These are phyloP conservation scores for Colletotrichum sp. DNA, from an alignment of 2,329 filamentous ascomycete species.

Conservation along the genomic window DNA sequence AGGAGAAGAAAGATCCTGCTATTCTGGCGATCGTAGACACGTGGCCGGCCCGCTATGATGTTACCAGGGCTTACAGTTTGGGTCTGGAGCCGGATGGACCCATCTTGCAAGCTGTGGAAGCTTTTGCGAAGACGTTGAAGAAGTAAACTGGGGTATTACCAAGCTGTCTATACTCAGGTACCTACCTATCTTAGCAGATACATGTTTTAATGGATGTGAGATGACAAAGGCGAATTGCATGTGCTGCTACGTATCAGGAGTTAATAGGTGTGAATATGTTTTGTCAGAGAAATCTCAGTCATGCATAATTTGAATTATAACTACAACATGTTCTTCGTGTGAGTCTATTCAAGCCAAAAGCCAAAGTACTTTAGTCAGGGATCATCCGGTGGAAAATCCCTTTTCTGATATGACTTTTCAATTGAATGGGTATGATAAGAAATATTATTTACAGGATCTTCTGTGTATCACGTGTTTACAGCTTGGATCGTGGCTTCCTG, in stretches of 20 bases:
- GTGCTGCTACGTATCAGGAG: fast-evolving
- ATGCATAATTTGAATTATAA: neutral
- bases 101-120: conserved; percentile 4
- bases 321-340: neutral
- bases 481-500: neutral
- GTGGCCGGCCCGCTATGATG: conserved; percentile 59
- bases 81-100: conserved; percentile 51
- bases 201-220: neutral
- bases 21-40: conserved; percentile 55
- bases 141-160: neutral
- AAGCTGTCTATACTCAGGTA: neutral
- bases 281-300: neutral
- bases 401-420: neutral
- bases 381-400: neutral
- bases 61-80: conserved; percentile 55
- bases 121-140: conserved; percentile 10
- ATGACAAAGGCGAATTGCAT: neutral
- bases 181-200: neutral
- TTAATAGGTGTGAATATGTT: fast-evolving
- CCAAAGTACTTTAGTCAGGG: neutral
- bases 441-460: neutral
- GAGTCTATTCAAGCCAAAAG: neutral
- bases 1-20: conserved; percentile 52
- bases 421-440: neutral
- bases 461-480: neutral